Conservation (phyloP, 805 yeast species). For the Ogataea dorogensis region DNA sequence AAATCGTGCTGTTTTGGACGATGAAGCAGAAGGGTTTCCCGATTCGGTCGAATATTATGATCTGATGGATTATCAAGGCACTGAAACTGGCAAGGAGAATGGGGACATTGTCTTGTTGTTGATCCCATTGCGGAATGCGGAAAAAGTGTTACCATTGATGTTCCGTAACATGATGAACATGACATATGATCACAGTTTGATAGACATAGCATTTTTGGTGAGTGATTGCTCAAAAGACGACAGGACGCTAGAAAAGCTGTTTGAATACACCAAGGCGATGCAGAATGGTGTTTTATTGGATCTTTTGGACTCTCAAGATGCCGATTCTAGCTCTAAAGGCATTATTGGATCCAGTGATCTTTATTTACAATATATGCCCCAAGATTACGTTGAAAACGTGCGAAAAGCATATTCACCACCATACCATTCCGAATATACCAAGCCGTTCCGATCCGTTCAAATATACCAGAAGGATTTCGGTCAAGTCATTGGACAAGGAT, state of each 20-base stretch:
- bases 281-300: conserved; percentile 67
- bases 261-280: conserved; percentile 62
- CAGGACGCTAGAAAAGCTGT: conserved; percentile 60
- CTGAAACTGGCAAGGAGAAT: conserved; percentile 44
- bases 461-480: conserved; percentile 83
- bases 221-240: conserved; percentile 74
- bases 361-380: conserved; percentile 68
- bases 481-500: conserved; percentile 81
- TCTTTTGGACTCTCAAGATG: conserved; percentile 44
- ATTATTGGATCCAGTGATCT: conserved; percentile 58
- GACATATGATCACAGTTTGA: conserved; percentile 76
- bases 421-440: conserved; percentile 57
- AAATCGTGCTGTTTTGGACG: conserved; percentile 2
- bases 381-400: conserved; percentile 54
- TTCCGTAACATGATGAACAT: conserved; percentile 83
- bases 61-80: conserved; percentile 54
- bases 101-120: conserved; percentile 67
- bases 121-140: conserved; percentile 80
- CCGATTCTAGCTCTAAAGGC: conserved; percentile 32
- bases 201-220: conserved; percentile 78
- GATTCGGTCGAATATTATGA: conserved; percentile 56
- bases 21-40: conserved; percentile 7
- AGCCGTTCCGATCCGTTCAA: conserved; percentile 75
- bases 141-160: conserved; percentile 73
- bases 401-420: conserved; percentile 62